phyloP scores from a whole-genome alignment of 2,329 filamentous ascomycete species.

The Penicillium fuscoglaucum region DNA sequence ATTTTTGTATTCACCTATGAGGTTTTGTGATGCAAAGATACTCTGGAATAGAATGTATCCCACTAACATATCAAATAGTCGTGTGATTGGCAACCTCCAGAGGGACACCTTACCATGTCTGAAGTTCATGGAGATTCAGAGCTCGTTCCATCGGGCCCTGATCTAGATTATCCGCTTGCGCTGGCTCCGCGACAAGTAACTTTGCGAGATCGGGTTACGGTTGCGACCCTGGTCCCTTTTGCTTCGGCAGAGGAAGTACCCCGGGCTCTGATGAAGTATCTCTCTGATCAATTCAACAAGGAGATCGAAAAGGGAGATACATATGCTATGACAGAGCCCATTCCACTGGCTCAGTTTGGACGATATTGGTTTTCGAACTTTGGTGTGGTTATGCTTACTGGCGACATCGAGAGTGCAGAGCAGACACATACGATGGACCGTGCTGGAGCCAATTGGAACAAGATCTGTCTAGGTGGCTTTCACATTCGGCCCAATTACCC shows the following conservation, averaged over 20 bases:
- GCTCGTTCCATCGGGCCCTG: slow-evolving; percentile 32
- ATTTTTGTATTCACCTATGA: slow-evolving; percentile 1
- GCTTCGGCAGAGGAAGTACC: slow-evolving; percentile 76
- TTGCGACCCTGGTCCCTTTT: slow-evolving; percentile 81
- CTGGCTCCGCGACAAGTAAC: slow-evolving; percentile 76
- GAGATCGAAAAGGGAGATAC: slow-evolving; percentile 92
- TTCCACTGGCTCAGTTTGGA: slow-evolving; percentile 73
- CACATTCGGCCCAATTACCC: slow-evolving; percentile 95
- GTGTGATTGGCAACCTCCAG: slow-evolving; percentile 31
- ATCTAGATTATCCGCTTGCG: slow-evolving; percentile 60
- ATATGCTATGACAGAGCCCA: slow-evolving; percentile 79
- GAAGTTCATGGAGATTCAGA: slow-evolving; percentile 39
- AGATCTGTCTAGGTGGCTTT: slow-evolving; percentile 82
- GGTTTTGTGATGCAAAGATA: slow-evolving; percentile 3
- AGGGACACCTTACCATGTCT: slow-evolving; percentile 35
- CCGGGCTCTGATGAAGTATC: slow-evolving; percentile 69
- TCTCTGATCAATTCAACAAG: slow-evolving; percentile 80
- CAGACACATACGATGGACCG: slow-evolving; percentile 53
- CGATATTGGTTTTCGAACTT: slow-evolving; percentile 92
- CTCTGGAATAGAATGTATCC: slow-evolving; percentile 1
- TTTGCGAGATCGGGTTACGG: slow-evolving; percentile 78
- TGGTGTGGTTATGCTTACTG: slow-evolving; percentile 81
- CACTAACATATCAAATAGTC: slow-evolving; percentile 40
- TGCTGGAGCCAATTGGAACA: slow-evolving; percentile 70
- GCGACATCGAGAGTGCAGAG: slow-evolving; percentile 65